These are phyloP conservation scores for Solanum gandarillasii DNA, from an alignment of 257 asterid species.

Conservation along the genomic window DNA sequence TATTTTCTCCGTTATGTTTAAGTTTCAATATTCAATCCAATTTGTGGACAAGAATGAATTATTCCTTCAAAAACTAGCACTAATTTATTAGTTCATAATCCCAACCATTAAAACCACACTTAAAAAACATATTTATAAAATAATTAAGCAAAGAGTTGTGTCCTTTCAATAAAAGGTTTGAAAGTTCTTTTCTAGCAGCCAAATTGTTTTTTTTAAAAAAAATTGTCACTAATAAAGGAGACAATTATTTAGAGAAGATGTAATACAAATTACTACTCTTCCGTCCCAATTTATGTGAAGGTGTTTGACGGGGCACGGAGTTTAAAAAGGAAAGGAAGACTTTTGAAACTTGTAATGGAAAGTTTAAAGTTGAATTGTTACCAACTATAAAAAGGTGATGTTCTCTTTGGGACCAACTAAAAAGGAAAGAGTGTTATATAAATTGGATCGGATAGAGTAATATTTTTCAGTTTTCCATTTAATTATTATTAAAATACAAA, in stretches of 20 bases:
- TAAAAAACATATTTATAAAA: not conserved
- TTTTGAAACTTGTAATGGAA: not conserved
- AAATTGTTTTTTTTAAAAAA: not conserved
- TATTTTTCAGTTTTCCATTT: not conserved
- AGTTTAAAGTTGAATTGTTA: not conserved
- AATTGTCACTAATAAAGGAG: not conserved
- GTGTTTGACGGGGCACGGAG: not conserved
- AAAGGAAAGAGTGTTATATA: not conserved
- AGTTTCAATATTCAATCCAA: not conserved
- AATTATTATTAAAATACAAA: not conserved
- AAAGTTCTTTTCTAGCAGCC: not conserved
- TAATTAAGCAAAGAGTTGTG: not conserved
- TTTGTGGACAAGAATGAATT: not conserved
- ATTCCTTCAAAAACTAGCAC: not conserved
- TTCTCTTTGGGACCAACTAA: not conserved
- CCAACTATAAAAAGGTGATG: not conserved
- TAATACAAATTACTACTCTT: not conserved
- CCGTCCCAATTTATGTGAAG: not conserved
- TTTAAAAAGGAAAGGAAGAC: not conserved
- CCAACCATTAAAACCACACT: not conserved
- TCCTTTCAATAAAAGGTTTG: not conserved
- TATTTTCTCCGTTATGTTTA: not conserved
- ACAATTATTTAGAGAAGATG: not conserved
- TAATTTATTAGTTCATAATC: not conserved
- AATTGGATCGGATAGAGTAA: not conserved